Evolutionary conservation across 176 grass and related monocot genomes (phyloP).

Genomic region (Carex littledalei): DNA sequence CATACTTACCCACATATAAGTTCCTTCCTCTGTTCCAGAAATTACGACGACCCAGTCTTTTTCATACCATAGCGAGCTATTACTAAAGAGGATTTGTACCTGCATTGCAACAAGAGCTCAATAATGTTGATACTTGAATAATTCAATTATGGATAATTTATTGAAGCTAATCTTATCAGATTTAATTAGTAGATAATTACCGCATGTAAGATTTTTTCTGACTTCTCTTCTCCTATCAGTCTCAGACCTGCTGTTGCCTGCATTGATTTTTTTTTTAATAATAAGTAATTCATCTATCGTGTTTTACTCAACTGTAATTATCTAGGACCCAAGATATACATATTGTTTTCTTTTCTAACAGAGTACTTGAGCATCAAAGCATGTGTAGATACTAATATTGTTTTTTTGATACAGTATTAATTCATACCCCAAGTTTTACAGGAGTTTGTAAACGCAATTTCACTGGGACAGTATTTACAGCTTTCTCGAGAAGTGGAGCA

Average conservation of each 20-base stretch:
- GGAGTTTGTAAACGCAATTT: conserved; percentile 27
- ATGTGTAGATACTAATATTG: neutral
- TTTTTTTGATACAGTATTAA: neutral
- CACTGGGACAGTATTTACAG: conserved; percentile 27
- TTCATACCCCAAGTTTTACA: conserved; percentile 38
- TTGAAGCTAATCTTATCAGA: neutral
- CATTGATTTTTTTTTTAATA: neutral
- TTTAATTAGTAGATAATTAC: conserved; percentile 15
- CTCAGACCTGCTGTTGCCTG: conserved; percentile 45
- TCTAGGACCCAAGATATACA: neutral
- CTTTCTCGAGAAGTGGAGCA: conserved; percentile 35
- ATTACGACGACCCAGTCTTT: conserved; percentile 37
- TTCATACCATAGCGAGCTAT: conserved; percentile 33
- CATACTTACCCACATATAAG: conserved; percentile 24
- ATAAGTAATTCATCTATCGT: too few relatives aligned
- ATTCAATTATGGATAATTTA: neutral
- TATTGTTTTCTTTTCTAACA: neutral
- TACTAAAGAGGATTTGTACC: conserved; percentile 33
- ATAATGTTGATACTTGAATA: too few relatives aligned
- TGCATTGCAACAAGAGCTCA: neutral
- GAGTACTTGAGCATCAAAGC: neutral
- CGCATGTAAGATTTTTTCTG: conserved; percentile 39
- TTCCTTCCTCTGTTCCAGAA: conserved; percentile 44
- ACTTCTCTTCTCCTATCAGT: conserved; percentile 30
- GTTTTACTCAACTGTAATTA: too few relatives aligned